Evolutionary conservation across 257 asterid genomes (phyloP).

Genomic region (Solanum tarijense): DNA sequence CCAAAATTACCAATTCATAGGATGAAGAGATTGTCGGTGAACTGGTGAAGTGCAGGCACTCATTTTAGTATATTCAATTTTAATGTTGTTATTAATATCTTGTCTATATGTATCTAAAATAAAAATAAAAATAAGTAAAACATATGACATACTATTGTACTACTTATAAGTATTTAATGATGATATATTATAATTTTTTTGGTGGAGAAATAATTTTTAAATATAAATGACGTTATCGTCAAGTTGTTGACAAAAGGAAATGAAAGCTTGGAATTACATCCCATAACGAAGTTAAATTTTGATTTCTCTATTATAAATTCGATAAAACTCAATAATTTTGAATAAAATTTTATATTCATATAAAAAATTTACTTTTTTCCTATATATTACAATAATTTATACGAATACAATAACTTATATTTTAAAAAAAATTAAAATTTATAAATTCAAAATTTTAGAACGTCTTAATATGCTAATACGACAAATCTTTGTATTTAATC

Average conservation of each 20-base stretch:
- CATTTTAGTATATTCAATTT: background rate
- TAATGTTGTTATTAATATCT: background rate
- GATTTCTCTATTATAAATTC: rapidly evolving
- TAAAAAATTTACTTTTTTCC: no score
- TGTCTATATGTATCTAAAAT: no score
- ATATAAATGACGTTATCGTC: background rate
- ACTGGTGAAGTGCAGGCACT: background rate
- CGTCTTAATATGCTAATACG: background rate
- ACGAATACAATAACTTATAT: no score
- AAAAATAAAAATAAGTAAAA: background rate
- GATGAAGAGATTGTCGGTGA: background rate
- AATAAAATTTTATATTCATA: no score
- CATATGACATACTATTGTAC: background rate
- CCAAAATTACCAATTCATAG: background rate
- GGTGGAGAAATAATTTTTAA: background rate
- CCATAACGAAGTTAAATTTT: background rate
- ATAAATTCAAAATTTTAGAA: background rate
- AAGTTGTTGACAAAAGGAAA: background rate
- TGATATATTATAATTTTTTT: background rate
- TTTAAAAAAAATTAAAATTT: no score
- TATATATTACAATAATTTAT: no score
- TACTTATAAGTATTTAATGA: background rate
- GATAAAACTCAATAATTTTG: rapidly evolving
- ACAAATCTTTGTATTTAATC: background rate
- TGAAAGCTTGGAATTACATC: background rate